phyloP scores from a whole-genome alignment of 176 grass and related monocot species.

The Oryza brachyantha region DNA sequence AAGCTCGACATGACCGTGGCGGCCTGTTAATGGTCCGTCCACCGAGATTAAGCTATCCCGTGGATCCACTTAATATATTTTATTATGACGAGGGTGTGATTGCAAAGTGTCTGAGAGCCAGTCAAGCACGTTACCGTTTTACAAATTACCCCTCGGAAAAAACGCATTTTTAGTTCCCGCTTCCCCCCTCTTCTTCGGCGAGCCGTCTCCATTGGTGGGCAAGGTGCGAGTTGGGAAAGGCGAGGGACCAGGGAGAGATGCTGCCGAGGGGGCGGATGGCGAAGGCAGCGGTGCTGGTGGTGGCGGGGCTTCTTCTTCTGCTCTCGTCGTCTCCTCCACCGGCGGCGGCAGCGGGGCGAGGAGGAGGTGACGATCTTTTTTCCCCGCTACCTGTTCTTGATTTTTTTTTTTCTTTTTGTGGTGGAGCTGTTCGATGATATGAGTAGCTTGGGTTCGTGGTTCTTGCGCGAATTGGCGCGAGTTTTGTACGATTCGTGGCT shows the following conservation, averaged over 20 bases:
- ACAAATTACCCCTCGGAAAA: background rate
- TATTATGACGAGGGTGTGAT: background rate
- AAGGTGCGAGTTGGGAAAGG: background rate
- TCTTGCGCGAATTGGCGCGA: too few species aligned
- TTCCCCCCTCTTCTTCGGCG: background rate
- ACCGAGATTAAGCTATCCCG: background rate
- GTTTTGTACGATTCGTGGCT: background rate
- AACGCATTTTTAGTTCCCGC: background rate
- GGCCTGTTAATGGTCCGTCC: background rate
- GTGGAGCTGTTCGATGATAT: background rate
- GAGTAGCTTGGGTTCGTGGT: background rate
- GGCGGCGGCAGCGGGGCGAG: background rate
- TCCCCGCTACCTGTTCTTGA: background rate
- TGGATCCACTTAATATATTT: background rate
- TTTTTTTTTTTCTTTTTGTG: too few species aligned
- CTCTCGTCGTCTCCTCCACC: background rate
- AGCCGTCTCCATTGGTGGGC: background rate
- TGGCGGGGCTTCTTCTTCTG: background rate
- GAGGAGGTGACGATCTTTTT: background rate
- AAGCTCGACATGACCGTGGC: too few species aligned
- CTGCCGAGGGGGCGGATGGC: background rate
- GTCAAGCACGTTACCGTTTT: background rate
- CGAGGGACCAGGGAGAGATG: background rate
- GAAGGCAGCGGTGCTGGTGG: background rate
- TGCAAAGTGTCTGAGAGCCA: background rate